Conservation (phyloP, 345 rosid species). For the Hibiscus syriacus region DNA sequence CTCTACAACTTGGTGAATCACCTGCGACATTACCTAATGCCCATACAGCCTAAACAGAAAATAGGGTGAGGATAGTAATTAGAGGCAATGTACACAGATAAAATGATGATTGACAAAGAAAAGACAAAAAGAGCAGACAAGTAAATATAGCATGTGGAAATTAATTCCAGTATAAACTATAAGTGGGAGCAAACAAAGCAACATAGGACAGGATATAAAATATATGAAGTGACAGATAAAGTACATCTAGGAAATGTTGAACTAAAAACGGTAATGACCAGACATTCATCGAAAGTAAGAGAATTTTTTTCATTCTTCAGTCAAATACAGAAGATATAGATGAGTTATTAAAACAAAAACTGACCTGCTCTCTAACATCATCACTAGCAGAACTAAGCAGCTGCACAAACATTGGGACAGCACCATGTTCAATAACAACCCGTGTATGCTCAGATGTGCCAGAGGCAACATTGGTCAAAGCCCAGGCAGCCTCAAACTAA, state of each 20-base stretch:
- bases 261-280: not conserved
- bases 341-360: not conserved
- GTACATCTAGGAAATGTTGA: not conserved
- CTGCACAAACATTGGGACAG: not conserved
- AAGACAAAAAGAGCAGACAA: not conserved
- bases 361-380: not conserved
- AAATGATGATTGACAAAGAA: too few relatives aligned
- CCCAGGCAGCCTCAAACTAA: slow-evolving; percentile 41
- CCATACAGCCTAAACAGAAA: not conserved
- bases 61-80: not conserved
- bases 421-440: not conserved
- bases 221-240: not conserved
- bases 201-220: not conserved
- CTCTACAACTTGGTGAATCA: not conserved
- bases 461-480: slow-evolving; percentile 13
- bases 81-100: too few relatives aligned
- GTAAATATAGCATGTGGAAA: too few relatives aligned
- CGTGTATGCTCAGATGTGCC: not conserved
- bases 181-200: too few relatives aligned
- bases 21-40: not conserved
- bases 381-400: not conserved
- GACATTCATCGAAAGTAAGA: not conserved
- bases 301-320: not conserved
- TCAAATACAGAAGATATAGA: not conserved
- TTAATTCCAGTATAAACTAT: too few relatives aligned